These are phyloP conservation scores for Ustilago esculenta DNA, from an alignment of 1,284 basidiomycete species.

Conservation along the genomic window DNA sequence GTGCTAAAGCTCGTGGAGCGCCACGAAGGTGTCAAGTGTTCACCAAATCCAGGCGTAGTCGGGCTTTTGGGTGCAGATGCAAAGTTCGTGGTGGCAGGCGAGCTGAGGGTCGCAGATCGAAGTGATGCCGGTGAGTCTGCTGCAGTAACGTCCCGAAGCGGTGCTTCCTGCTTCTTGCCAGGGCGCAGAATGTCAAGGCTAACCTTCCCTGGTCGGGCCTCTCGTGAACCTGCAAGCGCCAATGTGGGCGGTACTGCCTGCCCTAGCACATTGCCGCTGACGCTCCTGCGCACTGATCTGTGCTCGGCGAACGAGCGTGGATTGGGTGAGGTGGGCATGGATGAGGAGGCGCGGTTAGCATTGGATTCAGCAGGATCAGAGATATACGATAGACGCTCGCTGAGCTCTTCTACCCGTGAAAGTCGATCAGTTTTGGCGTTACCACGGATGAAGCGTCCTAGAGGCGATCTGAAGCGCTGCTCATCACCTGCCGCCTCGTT, in stretches of 20 bases:
- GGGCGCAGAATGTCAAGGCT: slow-evolving; percentile 25
- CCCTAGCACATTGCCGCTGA: slow-evolving; percentile 13
- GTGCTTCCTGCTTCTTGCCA: not conserved
- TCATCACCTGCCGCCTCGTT: not conserved
- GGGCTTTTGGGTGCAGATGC: slow-evolving; percentile 20
- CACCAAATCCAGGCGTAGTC: slow-evolving; percentile 8
- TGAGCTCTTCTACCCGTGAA: slow-evolving; percentile 38
- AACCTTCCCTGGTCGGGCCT: slow-evolving; percentile 1
- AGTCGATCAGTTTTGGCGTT: slow-evolving; percentile 18
- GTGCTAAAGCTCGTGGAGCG: slow-evolving; percentile 21
- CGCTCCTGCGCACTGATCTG: slow-evolving; percentile 18
- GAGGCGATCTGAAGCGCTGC: slow-evolving; percentile 24
- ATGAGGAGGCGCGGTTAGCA: not conserved
- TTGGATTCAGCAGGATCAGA: slow-evolving; percentile 7
- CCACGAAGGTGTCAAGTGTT: slow-evolving; percentile 34
- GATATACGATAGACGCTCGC: slow-evolving; percentile 25
- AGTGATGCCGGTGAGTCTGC: slow-evolving; percentile 9
- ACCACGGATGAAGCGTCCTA: slow-evolving; percentile 31
- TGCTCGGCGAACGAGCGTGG: slow-evolving; percentile 41
- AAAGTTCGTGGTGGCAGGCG: slow-evolving; percentile 6
- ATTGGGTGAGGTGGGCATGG: slow-evolving; percentile 19
- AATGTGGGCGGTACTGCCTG: slow-evolving; percentile 12
- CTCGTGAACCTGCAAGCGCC: slow-evolving; percentile 3
- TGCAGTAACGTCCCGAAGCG: not conserved
- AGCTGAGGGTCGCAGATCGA: slow-evolving; percentile 2